These are phyloP conservation scores for Fusarium tupiense DNA, from an alignment of 2,329 filamentous ascomycete genomes.

Conservation along the genomic window DNA sequence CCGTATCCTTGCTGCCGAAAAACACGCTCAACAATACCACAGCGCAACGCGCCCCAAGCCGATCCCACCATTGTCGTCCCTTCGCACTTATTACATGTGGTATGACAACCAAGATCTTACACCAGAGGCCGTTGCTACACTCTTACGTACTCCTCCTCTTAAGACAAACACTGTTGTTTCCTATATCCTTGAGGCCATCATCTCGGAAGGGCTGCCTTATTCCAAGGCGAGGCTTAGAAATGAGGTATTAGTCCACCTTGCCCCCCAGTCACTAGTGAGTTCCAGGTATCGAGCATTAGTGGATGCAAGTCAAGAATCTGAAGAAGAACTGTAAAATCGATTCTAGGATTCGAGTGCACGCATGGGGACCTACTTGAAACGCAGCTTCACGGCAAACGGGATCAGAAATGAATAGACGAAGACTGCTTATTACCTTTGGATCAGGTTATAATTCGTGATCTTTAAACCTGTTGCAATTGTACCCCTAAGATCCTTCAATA, in stretches of 20 bases:
- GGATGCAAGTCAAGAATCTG: constrained; percentile 1
- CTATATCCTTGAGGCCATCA: constrained; percentile 69
- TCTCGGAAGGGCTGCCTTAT: constrained; percentile 60
- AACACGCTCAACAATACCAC: constrained; percentile 51
- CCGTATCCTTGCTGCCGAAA: constrained; percentile 56
- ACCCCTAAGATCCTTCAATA: background rate
- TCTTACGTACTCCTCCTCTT: constrained; percentile 71
- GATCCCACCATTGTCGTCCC: constrained; percentile 44
- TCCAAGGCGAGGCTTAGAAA: constrained; percentile 55
- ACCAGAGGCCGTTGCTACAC: constrained; percentile 59
- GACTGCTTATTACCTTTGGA: background rate
- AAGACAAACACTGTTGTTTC: constrained; percentile 62
- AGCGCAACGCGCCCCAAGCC: constrained; percentile 39
- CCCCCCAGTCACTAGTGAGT: constrained; percentile 20
- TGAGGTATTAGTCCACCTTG: constrained; percentile 55
- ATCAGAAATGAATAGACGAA: constrained; percentile 9
- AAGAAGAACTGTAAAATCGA: background rate
- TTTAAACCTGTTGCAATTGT: background rate
- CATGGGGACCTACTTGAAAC: background rate
- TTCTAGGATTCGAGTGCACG: background rate
- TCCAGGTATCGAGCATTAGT: constrained; percentile 45
- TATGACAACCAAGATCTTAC: constrained; percentile 59
- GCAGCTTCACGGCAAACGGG: background rate
- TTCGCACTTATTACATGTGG: constrained; percentile 75
- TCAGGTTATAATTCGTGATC: background rate